These are phyloP conservation scores for Amniculicola lignicola DNA, from an alignment of 495 filamentous ascomycete genomes.

Conservation along the genomic window DNA sequence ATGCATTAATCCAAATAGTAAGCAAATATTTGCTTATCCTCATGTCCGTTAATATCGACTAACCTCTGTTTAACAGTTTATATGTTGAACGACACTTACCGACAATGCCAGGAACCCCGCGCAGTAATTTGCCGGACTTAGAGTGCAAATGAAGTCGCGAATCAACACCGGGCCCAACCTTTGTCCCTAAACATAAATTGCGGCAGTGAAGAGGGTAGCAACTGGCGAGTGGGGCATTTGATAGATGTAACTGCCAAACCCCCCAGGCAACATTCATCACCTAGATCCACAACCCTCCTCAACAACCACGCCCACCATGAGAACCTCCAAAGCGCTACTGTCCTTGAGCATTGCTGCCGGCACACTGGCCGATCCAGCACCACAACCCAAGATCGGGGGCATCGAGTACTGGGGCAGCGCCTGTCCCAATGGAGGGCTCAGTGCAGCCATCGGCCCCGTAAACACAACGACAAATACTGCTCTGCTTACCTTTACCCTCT, in stretches of 20 bases:
- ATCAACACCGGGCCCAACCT: conserved; percentile 18
- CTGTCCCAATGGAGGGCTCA: conserved; percentile 15
- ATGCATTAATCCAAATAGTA: no score
- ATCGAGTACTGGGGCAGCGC: conserved; percentile 21
- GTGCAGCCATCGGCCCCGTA: conserved; percentile 3
- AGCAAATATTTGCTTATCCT: no score
- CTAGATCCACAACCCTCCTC: no score
- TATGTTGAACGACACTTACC: no score
- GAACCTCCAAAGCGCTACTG: neutral
- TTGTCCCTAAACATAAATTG: conserved; percentile 3
- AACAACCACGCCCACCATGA: conserved; percentile 6
- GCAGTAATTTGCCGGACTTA: conserved; percentile 5
- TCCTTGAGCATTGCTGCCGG: conserved; percentile 1
- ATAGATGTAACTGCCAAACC: conserved; percentile 1
- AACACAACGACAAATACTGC: conserved; percentile 11
- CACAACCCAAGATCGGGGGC: conserved; percentile 3
- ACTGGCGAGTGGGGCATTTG: conserved; percentile 7
- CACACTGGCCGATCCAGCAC: neutral
- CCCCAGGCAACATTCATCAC: no score
- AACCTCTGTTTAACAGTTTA: no score
- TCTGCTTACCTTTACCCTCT: conserved; percentile 14
- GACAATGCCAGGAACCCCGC: no score
- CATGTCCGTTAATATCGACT: no score
- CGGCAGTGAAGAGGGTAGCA: conserved; percentile 10
- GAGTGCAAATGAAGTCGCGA: conserved; percentile 19